phyloP scores from a whole-genome alignment of 345 rosid genomes.

The Salix brachista region DNA sequence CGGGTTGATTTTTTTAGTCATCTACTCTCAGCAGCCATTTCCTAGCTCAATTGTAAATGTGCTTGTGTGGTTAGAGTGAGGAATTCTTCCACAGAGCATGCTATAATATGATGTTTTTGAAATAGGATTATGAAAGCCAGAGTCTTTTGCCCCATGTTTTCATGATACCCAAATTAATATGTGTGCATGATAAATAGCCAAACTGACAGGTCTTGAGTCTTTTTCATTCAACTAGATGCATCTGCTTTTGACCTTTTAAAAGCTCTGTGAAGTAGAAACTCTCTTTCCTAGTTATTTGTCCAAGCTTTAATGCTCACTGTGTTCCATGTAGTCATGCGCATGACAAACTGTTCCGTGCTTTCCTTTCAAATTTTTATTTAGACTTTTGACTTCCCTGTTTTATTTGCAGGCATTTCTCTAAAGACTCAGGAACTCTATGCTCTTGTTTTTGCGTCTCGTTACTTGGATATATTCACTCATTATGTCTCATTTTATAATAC shows the following conservation, averaged over 20 bases:
- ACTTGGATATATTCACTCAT: conserved; percentile 73
- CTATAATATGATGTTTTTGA: not conserved
- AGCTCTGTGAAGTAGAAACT: not conserved
- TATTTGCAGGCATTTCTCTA: conserved; percentile 61
- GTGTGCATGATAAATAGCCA: not conserved
- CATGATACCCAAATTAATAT: not conserved
- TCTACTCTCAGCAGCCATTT: not conserved
- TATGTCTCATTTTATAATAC: conserved; percentile 70
- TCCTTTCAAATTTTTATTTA: not conserved
- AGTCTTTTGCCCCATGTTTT: not conserved
- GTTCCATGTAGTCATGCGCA: not conserved
- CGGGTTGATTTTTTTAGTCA: not conserved
- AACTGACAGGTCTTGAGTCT: not conserved
- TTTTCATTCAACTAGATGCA: not conserved
- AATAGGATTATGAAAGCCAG: not conserved
- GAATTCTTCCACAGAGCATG: not conserved
- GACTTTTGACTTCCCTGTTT: not conserved
- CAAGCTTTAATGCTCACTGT: not conserved
- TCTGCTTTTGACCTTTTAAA: not conserved
- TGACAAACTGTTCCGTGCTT: not conserved
- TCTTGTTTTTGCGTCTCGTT: conserved; percentile 64
- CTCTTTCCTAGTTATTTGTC: not conserved
- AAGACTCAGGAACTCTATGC: conserved; percentile 88
- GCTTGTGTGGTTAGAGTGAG: not conserved
- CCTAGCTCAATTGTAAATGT: not conserved